Conservation (phyloP, 768 basidiomycete genomes). For the Gautieria morchelliformis region DNA sequence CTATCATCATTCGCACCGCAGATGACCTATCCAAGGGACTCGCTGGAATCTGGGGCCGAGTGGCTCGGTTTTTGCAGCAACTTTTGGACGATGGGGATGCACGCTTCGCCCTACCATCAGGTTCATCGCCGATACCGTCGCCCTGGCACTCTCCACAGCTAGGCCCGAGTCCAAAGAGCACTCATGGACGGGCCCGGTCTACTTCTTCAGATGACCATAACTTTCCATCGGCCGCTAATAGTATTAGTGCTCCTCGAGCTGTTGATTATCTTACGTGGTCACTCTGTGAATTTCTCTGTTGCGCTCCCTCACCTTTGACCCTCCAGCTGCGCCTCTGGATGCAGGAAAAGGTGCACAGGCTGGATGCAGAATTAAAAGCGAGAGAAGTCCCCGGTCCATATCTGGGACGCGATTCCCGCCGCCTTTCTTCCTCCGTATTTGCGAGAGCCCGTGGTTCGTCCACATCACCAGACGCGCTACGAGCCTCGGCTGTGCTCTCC, state of each 20-base stretch:
- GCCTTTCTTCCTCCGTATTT: slow-evolving; percentile 13
- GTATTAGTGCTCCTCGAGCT: slow-evolving; percentile 36
- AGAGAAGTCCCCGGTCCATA: slow-evolving; percentile 13
- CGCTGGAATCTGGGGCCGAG: slow-evolving; percentile 53
- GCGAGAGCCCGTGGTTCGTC: slow-evolving; percentile 10
- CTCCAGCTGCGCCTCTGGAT: slow-evolving; percentile 57
- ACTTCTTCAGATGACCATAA: neutral
- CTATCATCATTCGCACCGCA: slow-evolving; percentile 53
- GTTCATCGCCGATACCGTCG: slow-evolving; percentile 14
- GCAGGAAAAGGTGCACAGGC: slow-evolving; percentile 49
- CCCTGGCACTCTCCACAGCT: slow-evolving; percentile 14
- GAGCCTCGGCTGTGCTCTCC: neutral
- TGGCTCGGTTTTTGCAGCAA: slow-evolving; percentile 43
- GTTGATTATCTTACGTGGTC: slow-evolving; percentile 72
- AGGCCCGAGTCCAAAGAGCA: slow-evolving; percentile 3
- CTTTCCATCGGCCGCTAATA: neutral
- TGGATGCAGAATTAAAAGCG: slow-evolving; percentile 42
- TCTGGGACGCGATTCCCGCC: slow-evolving; percentile 4
- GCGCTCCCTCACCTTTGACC: slow-evolving; percentile 51
- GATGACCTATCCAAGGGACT: slow-evolving; percentile 45
- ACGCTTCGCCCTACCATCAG: slow-evolving; percentile 38
- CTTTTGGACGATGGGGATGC: slow-evolving; percentile 52
- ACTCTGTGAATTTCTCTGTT: slow-evolving; percentile 53
- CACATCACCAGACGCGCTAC: slow-evolving; percentile 10
- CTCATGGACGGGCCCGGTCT: neutral